Percentiles rank a stretch among this genome's conserved stretches.
phyloP scores from a whole-genome alignment of 164 flowering plant genomes.

The Echeveria elegans region DNA sequence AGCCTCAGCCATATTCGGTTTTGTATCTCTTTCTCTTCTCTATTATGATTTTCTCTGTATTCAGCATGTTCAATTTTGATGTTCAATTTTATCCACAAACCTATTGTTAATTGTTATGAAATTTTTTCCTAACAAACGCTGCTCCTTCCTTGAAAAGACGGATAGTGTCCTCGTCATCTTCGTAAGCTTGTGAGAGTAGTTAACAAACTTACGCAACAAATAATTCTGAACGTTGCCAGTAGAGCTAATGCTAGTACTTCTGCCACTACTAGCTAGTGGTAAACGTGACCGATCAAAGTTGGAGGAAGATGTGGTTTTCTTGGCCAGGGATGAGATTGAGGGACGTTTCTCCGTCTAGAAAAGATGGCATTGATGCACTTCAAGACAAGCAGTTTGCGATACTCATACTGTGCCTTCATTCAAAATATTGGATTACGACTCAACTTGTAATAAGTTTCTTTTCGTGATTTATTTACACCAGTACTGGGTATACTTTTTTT shows the following conservation, averaged over 20 bases:
- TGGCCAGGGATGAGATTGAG: slow-evolving; percentile 90
- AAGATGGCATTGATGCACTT: slow-evolving; percentile 82
- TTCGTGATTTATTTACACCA: slow-evolving; percentile 6
- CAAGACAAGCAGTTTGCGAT: slow-evolving; percentile 74
- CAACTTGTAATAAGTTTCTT: slow-evolving; percentile 53
- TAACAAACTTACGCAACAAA: slow-evolving; percentile 20
- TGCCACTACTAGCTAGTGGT: slow-evolving; percentile 17
- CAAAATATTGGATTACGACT: slow-evolving; percentile 80
- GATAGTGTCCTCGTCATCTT: slow-evolving; percentile 34
- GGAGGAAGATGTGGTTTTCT: slow-evolving; percentile 54
- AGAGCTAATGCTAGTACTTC: slow-evolving; percentile 21
- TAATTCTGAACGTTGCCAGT: slow-evolving; percentile 19
- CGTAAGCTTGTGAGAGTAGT: slow-evolving; percentile 31
- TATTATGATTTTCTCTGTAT: too few species aligned
- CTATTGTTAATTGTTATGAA: too few species aligned
- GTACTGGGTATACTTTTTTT: too few species aligned
- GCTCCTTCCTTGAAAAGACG: slow-evolving; percentile 50
- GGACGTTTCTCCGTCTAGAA: slow-evolving; percentile 82
- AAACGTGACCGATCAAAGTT: slow-evolving; percentile 46
- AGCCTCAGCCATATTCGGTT: too few species aligned
- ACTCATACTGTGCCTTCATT: slow-evolving; percentile 80
- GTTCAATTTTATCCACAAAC: too few species aligned
- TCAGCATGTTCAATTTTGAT: too few species aligned
- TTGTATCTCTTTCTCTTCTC: too few species aligned
- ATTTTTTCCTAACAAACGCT: too few species aligned